Percentiles rank a stretch among this genome's conserved stretches.
phyloP scores from a whole-genome alignment of 768 basidiomycete genomes.

The Lyophyllum shimeji region DNA sequence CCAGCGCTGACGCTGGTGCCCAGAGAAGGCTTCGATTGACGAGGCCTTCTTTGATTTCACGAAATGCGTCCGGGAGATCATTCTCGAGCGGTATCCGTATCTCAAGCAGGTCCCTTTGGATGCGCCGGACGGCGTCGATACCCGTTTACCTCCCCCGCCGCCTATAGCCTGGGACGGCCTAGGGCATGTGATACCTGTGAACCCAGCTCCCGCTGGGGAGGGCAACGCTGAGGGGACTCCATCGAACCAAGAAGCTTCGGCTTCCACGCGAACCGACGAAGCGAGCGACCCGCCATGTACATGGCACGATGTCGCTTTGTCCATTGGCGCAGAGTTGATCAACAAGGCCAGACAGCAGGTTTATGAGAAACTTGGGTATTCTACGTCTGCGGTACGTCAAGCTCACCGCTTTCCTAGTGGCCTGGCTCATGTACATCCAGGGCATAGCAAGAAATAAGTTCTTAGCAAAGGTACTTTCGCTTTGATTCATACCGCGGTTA shows the following conservation, averaged over 20 bases:
- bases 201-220: slow-evolving; percentile 30
- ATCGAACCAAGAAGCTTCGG: not conserved
- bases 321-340: slow-evolving; percentile 88
- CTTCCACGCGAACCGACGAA: not conserved
- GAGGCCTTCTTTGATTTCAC: slow-evolving; percentile 96
- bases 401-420: slow-evolving; percentile 22
- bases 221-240: slow-evolving; percentile 10
- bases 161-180: slow-evolving; percentile 57
- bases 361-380: slow-evolving; percentile 75
- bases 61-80: slow-evolving; percentile 67
- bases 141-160: slow-evolving; percentile 73
- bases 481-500: not conserved
- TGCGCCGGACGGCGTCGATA: slow-evolving; percentile 71
- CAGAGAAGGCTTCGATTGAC: slow-evolving; percentile 97
- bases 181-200: slow-evolving; percentile 63
- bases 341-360: slow-evolving; percentile 69
- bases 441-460: slow-evolving; percentile 94
- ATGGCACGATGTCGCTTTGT: slow-evolving; percentile 93
- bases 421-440: slow-evolving; percentile 32
- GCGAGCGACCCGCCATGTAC: slow-evolving; percentile 42
- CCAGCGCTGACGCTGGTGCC: not conserved
- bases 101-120: slow-evolving; percentile 69
- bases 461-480: slow-evolving; percentile 75
- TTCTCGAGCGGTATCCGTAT: slow-evolving; percentile 77
- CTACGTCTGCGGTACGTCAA: slow-evolving; percentile 86